Evolutionary conservation across 2,329 filamentous ascomycete species (phyloP).

Genomic region (Ciborinia camelliae): DNA sequence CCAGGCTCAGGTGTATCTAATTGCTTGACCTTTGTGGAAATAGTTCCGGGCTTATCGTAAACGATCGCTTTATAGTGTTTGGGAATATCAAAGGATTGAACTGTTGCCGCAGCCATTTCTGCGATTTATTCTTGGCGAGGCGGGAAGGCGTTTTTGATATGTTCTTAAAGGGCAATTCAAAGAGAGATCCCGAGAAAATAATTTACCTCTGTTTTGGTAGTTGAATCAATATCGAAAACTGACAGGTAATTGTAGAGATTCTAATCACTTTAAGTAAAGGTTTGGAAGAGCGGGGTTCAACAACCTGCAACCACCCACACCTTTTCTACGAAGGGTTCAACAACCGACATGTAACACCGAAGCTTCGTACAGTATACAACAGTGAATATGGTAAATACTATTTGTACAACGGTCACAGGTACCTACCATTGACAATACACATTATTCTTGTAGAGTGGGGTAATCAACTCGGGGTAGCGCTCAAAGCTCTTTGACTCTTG

Average conservation of each 20-base stretch:
- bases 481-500: too few relatives aligned
- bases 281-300: constrained; percentile 3
- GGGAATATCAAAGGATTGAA: constrained; percentile 43
- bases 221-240: background rate
- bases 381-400: background rate
- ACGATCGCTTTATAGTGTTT: constrained; percentile 60
- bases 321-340: background rate
- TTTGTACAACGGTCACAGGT: background rate
- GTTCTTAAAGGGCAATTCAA: background rate
- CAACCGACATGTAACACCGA: background rate
- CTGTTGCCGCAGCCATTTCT: constrained; percentile 31
- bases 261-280: constrained; percentile 8
- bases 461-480: constrained; percentile 6
- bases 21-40: constrained; percentile 62
- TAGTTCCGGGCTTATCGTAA: constrained; percentile 62
- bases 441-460: background rate
- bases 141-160: background rate
- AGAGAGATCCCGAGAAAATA: background rate
- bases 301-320: background rate
- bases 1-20: constrained; percentile 63
- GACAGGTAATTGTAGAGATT: background rate
- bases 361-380: background rate
- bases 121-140: constrained; percentile 10
- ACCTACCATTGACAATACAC: background rate
- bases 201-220: background rate